These are phyloP conservation scores for Pythium monospermum DNA, from an alignment of 352 stramenopile genomes.

Conservation along the genomic window DNA sequence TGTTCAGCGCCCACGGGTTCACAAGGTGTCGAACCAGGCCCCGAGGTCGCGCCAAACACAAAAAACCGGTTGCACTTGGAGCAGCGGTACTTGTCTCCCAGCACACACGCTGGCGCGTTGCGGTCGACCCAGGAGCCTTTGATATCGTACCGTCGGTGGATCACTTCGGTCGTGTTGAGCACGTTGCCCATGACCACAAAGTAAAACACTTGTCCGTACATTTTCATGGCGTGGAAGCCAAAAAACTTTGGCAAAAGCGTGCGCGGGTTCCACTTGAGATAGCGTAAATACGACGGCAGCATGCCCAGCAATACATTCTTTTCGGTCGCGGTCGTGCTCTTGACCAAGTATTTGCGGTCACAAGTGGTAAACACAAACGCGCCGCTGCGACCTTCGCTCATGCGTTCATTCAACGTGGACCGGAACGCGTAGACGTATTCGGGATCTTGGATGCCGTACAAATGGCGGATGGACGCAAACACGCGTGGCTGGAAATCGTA, in stretches of 20 bases:
- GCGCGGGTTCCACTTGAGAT: slow-evolving; percentile 85
- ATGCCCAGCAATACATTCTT: slow-evolving; percentile 76
- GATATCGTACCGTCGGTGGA: slow-evolving; percentile 89
- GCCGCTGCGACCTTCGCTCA: slow-evolving; percentile 84
- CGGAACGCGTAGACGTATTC: slow-evolving; percentile 81
- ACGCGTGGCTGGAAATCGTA: slow-evolving; percentile 80
- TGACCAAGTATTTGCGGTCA: slow-evolving; percentile 89
- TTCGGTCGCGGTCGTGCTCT: slow-evolving; percentile 80
- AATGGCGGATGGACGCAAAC: slow-evolving; percentile 69
- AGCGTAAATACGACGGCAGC: slow-evolving; percentile 76
- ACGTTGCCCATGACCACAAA: slow-evolving; percentile 93
- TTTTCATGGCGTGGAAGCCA: slow-evolving; percentile 87
- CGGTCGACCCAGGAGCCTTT: slow-evolving; percentile 89
- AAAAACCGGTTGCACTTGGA: slow-evolving; percentile 86
- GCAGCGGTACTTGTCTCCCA: slow-evolving; percentile 74
- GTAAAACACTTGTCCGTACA: slow-evolving; percentile 89
- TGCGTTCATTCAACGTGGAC: slow-evolving; percentile 82
- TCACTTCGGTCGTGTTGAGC: slow-evolving; percentile 73
- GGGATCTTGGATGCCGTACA: slow-evolving; percentile 63
- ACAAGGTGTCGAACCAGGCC: slow-evolving; percentile 33
- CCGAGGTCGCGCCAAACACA: slow-evolving; percentile 45
- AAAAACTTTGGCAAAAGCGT: slow-evolving; percentile 88
- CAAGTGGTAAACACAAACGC: slow-evolving; percentile 90
- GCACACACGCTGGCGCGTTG: slow-evolving; percentile 68
- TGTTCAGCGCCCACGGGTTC: slow-evolving; percentile 62